Evolutionary conservation across 345 rosid genomes (phyloP).

Genomic region (Eucalyptus tenuipes): DNA sequence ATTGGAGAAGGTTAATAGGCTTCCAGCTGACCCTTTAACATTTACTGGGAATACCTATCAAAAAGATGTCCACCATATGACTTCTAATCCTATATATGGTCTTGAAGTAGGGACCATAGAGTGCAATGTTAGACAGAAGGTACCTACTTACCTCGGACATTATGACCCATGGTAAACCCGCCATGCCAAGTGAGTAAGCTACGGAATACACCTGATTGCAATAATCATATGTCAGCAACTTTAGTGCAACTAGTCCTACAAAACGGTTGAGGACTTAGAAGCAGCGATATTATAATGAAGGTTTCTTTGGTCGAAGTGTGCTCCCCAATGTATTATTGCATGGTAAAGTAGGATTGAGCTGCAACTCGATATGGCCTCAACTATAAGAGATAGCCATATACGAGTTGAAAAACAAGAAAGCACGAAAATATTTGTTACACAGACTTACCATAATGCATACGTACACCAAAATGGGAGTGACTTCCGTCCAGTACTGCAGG

Average conservation of each 20-base stretch:
- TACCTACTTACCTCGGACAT: constrained; percentile 48
- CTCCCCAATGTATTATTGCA: neutral
- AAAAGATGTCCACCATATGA: neutral
- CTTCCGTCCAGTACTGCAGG: neutral
- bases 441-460: neutral
- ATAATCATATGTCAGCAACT: neutral
- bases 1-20: constrained; percentile 29
- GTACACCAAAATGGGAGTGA: neutral
- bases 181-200: neutral
- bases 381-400: neutral
- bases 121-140: neutral
- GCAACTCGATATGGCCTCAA: neutral
- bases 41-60: neutral
- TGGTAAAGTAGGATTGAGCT: neutral
- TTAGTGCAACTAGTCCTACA: neutral
- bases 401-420: neutral
- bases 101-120: neutral
- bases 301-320: neutral
- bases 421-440: neutral
- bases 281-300: neutral
- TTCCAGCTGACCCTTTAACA: constrained; percentile 48
- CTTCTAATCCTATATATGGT: no score
- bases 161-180: neutral
- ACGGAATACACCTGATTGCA: constrained; percentile 16
- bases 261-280: neutral